Evolutionary conservation across 768 basidiomycete genomes (phyloP).

Genomic region (Lentinula raphanica): DNA sequence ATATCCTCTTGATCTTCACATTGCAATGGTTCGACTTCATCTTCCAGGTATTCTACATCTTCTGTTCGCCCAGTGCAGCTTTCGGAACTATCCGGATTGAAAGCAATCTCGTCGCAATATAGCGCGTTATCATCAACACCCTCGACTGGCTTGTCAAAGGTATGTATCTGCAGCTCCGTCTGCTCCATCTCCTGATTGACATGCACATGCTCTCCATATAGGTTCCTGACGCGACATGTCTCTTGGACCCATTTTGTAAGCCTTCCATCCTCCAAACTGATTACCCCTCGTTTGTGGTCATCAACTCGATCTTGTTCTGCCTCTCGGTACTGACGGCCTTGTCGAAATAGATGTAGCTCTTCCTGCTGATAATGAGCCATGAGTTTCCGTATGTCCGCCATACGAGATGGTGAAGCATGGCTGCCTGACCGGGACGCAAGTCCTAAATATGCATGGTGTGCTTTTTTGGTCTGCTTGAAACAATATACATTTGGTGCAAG

Average conservation of each 20-base stretch:
- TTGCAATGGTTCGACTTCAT: not conserved
- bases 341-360: constrained; percentile 10
- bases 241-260: constrained; percentile 3
- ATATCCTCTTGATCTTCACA: not conserved
- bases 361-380: constrained; percentile 4
- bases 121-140: not conserved
- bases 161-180: not conserved
- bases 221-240: not conserved
- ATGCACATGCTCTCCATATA: not conserved
- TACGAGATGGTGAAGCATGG: not conserved
- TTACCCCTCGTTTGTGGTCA: constrained; percentile 7
- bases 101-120: not conserved
- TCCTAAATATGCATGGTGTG: constrained; percentile 9
- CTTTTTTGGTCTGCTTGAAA: constrained; percentile 12
- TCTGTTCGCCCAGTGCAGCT: not conserved
- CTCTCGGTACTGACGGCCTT: constrained; percentile 2
- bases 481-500: constrained; percentile 15
- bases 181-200: not conserved
- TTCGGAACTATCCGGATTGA: not conserved
- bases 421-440: constrained; percentile 5
- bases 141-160: not conserved
- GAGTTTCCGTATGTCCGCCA: constrained; percentile 5
- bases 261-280: not conserved
- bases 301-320: not conserved
- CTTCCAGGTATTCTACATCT: not conserved